A percentile compares a stretch with the other conserved stretches of the same genome.
phyloP scores from a whole-genome alignment of 768 basidiomycete genomes.

The Harrya chromipes region DNA sequence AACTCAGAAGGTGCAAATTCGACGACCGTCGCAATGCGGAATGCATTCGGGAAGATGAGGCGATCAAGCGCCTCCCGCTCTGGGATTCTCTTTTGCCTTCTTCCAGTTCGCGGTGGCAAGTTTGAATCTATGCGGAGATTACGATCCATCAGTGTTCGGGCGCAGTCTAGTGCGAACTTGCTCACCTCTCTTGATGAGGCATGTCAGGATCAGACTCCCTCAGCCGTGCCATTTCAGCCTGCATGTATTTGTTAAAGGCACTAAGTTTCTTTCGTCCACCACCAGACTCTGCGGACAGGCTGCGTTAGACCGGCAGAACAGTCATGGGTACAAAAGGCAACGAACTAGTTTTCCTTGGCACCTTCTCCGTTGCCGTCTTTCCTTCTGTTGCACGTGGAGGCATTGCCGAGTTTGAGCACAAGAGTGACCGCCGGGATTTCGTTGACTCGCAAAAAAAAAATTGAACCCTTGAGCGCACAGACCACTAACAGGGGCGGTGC shows the following conservation, averaged over 20 bases:
- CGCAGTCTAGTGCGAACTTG: not conserved
- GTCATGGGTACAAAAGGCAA: constrained; percentile 8
- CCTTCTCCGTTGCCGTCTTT: constrained; percentile 44
- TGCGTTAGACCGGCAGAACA: constrained; percentile 17
- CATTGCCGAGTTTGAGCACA: constrained; percentile 33
- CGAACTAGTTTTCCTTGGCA: constrained; percentile 54
- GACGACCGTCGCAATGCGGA: constrained; percentile 3
- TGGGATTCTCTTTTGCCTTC: constrained; percentile 65
- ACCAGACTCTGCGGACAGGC: constrained; percentile 44
- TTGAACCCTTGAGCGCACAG: constrained; percentile 24
- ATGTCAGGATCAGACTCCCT: constrained; percentile 74
- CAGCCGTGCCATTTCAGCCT: constrained; percentile 74
- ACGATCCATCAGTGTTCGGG: not conserved
- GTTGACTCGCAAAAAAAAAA: constrained; percentile 17
- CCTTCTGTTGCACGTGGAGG: constrained; percentile 39
- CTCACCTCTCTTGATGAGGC: constrained; percentile 68
- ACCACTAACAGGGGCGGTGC: constrained; percentile 32
- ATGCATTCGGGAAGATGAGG: constrained; percentile 4
- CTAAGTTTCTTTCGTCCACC: constrained; percentile 61
- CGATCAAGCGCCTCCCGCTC: constrained; percentile 30
- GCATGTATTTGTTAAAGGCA: constrained; percentile 79
- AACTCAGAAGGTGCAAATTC: constrained; percentile 7
- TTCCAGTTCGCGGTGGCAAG: constrained; percentile 77
- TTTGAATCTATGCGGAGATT: constrained; percentile 52
- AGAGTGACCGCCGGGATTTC: constrained; percentile 7